Base-by-base conservation (phyloP, 805 yeast species). In the Diddensiella transvaalensis region DNA sequence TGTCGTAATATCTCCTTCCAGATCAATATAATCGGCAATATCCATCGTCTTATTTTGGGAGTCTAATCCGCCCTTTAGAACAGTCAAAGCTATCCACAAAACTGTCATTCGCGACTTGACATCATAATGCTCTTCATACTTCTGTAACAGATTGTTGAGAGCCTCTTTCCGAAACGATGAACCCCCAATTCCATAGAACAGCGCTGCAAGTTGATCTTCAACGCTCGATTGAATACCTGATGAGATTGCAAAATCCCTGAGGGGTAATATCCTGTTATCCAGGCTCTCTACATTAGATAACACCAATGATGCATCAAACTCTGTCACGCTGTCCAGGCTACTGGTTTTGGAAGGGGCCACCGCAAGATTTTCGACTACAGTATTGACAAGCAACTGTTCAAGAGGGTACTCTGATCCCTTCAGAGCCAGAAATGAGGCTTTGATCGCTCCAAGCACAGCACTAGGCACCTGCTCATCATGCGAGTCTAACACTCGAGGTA, bases 391-490 rank as follows among this genome's bases (percentile, higher is more conserved):
- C 2, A 29, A 24, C 22, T 29, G 42, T 3, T 47, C 8, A 24
- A 40, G 37, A 22, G 37, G 23, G 4, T 15, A 10, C 17, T 43
- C 41, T 11, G 38, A 40, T 13, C 33, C 36, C 11, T 43, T 47
- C 22, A 47, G 47, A 15, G 43, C 22, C 3, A 42, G 42, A 19
- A 52, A 33, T n/a, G 50, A 35, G 2, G 41, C n/a, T 17, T 43
- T 36, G 21, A 59, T 36, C 8, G 58, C 52, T 19, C 48, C 44
- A 2, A 58, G 17, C 2, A 54, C 39, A 4, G 41, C 21, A 19
- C 46, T 37, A 3, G 61, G 46, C 33, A 47, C 41, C 1, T 43
- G 30, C 26, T 60, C 67, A 44, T 66, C 64, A 23, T 58, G 63
- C 11, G 48, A 29, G 1, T 50, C 40, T 4, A 63, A 44, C 1